Evolutionary conservation across 169 alveolate species (phyloP), one percentile per base, ranked within the genome.

Genomic region (Cryptosporidium ubiquitum): DNA sequence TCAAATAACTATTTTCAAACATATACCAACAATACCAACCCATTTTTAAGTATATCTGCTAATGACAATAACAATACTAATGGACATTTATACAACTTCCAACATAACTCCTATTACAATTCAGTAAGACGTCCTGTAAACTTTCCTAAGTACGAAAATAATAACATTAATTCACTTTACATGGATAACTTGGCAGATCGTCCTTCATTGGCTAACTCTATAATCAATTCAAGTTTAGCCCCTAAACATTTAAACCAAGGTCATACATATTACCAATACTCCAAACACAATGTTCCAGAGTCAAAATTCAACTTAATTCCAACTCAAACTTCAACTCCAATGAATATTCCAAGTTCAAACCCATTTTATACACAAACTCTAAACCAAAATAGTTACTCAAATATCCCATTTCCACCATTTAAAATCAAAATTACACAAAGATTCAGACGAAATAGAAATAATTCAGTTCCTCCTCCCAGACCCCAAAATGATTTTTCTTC

Each of bases 361-460:
- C 71, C 66, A 55, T 55, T 55, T 12, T 26, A n/a, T 55, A 55
- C 35, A 0, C 66, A 55, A 1, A 55, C 66, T 55, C 0, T 55
- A 5, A 26, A 55, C 37, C 16, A 3, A 23, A 5, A 23, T 23
- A 55, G n/a, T n/a, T 23, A 55, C 37, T 26, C 29, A 10, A 55
- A 55, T 26, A 16, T 37, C 26, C 61, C 37, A 26, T 55, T 55
- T 23, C 44, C 70, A 23, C 75, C 89, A 40, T 79, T 61, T 44
- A 61, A 66, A 47, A 37, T 79, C 37, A 79, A 58, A 61, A 31
- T 79, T n/a, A 79, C 51, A 37, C 89, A 58, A 61, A 79, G 29
- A 26, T 79, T 79, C 47, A 79, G 89, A 20, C 12, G 89, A 42
- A 79, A 49, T 33, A 79, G 75, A 44, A 40, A 79, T 44, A 57